These are phyloP conservation scores for Solanum lycopersicoides DNA, from an alignment of 257 asterid genomes.

Conservation along the genomic window DNA sequence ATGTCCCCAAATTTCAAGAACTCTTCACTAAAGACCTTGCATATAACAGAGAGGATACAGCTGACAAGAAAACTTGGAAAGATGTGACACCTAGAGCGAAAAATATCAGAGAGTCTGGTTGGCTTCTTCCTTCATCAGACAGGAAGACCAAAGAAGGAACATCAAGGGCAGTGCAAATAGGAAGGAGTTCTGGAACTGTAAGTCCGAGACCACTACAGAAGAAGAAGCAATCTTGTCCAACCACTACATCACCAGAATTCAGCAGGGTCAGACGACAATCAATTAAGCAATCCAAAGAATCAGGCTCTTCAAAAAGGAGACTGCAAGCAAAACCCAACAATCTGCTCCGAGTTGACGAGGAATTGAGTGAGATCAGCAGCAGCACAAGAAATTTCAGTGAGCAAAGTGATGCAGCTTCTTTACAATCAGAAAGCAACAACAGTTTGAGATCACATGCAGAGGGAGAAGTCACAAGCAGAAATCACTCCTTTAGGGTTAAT, in stretches of 20 bases:
- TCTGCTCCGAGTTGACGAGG: constrained; percentile 32
- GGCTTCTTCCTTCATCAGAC: constrained; percentile 15
- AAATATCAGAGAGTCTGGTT: constrained; percentile 17
- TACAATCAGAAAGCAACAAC: constrained; percentile 64
- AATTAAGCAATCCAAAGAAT: constrained; percentile 20
- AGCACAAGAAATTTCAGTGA: constrained; percentile 42
- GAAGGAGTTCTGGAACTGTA: constrained; percentile 30
- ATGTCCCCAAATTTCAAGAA: constrained; percentile 4
- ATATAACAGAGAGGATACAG: constrained; percentile 23
- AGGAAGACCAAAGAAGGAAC: constrained; percentile 16
- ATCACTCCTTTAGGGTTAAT: constrained; percentile 18
- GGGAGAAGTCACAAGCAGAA: constrained; percentile 42
- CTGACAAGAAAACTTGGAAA: constrained; percentile 18
- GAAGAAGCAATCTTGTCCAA: constrained; percentile 21
- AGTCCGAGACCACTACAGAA: constrained; percentile 53
- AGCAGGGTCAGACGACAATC: constrained; percentile 25
- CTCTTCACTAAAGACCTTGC: constrained; percentile 12
- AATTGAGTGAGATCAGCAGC: constrained; percentile 31
- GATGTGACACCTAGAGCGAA: constrained; percentile 27
- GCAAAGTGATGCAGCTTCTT: constrained; percentile 61
- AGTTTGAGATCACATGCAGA: constrained; percentile 57
- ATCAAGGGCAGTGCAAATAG: constrained; percentile 18
- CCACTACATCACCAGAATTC: constrained; percentile 24
- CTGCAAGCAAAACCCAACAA: constrained; percentile 25
- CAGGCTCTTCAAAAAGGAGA: constrained; percentile 25